These are phyloP conservation scores for Trichosporon asahii DNA, from an alignment of 1,284 basidiomycete species.

Conservation along the genomic window DNA sequence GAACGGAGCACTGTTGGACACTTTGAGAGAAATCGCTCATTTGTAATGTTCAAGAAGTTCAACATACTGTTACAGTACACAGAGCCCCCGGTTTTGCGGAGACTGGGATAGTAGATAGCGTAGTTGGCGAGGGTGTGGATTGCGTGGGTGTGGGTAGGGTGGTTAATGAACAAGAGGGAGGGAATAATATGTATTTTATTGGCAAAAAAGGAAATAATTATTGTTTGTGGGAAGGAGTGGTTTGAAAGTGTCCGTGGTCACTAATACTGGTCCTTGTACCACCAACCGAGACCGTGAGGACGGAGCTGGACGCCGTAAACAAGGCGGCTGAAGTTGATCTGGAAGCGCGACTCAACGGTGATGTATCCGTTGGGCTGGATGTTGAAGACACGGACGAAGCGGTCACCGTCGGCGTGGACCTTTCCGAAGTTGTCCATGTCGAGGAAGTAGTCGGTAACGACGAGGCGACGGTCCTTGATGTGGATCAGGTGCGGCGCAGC, in stretches of 20 bases:
- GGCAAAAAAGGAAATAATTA: too few relatives aligned
- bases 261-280: background rate
- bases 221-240: background rate
- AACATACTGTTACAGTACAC: slow-evolving; percentile 1
- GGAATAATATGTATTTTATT: background rate
- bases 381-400: slow-evolving; percentile 17
- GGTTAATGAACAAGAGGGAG: background rate
- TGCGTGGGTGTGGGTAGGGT: background rate
- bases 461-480: slow-evolving; percentile 19
- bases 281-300: slow-evolving; percentile 17
- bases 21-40: too few relatives aligned
- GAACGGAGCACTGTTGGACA: background rate
- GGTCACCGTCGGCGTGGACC: slow-evolving; percentile 24
- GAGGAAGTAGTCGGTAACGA: slow-evolving; percentile 22
- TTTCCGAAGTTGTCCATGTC: slow-evolving; percentile 24
- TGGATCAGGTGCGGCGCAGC: slow-evolving; percentile 22
- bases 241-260: background rate
- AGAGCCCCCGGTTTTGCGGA: background rate
- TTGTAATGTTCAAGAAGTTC: background rate
- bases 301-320: slow-evolving; percentile 18
- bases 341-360: slow-evolving; percentile 15
- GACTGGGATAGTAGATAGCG: background rate
- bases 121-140: background rate
- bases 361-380: slow-evolving; percentile 16
- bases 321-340: slow-evolving; percentile 14